These are phyloP conservation scores for Phalaenopsis equestris DNA, from an alignment of 106 monocot genomes.

Conservation along the genomic window DNA sequence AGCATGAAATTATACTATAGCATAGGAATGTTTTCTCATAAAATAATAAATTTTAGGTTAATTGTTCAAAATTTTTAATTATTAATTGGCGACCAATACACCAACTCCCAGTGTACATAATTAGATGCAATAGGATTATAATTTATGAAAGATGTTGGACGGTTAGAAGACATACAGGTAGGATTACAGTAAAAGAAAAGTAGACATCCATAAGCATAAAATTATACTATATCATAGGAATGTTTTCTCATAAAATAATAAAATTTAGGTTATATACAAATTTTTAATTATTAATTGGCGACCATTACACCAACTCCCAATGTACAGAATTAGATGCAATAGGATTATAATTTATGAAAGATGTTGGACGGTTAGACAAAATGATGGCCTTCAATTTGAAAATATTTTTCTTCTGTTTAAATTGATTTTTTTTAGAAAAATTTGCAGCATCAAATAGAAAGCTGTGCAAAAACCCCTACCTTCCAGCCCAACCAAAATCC, in stretches of 20 bases:
- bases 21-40: background rate
- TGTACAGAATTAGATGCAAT: background rate
- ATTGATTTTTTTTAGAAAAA: too few species aligned
- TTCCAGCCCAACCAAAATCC: too few species aligned
- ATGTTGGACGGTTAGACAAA: background rate
- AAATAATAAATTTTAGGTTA: background rate
- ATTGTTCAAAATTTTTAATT: too few species aligned
- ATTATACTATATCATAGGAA: background rate
- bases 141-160: background rate
- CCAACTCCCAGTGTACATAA: background rate
- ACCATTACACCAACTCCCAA: background rate
- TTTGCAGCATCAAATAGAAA: too few species aligned
- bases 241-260: background rate
- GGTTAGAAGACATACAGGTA: background rate
- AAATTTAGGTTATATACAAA: too few species aligned
- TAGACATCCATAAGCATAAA: background rate
- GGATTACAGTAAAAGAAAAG: background rate
- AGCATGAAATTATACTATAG: background rate
- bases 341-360: background rate
- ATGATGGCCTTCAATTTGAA: background rate
- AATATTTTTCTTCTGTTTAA: too few species aligned
- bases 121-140: background rate
- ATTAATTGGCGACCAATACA: too few species aligned
- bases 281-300: too few species aligned
- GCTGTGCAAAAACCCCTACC: too few species aligned